Evolutionary conservation across 75 land plant genomes (phyloP).

Genomic region (Cryptomeria japonica): DNA sequence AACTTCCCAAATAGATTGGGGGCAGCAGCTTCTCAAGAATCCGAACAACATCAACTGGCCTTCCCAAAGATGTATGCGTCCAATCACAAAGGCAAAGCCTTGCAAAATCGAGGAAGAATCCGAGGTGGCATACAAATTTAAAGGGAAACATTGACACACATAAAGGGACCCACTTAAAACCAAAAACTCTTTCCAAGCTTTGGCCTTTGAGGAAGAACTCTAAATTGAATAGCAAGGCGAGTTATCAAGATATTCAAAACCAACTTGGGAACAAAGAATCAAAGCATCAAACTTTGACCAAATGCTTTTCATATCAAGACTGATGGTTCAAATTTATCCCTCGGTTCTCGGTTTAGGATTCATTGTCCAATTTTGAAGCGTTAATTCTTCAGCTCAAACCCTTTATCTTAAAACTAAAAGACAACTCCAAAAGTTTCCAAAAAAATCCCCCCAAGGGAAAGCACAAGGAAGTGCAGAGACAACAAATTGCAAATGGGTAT

Average conservation of each 20-base stretch:
- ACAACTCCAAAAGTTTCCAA: no score
- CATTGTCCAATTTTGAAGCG: neutral
- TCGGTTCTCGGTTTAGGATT: neutral
- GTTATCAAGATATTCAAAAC: neutral
- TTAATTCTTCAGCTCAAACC: no score
- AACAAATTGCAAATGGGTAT: no score
- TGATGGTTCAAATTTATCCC: neutral
- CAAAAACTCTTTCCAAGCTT: neutral
- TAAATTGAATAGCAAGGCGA: neutral
- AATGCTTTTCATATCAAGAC: neutral
- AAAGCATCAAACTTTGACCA: neutral
- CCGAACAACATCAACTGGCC: neutral
- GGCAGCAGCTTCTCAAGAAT: neutral
- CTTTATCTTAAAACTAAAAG: no score
- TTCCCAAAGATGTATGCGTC: neutral
- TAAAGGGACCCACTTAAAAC: neutral
- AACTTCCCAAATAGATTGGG: neutral
- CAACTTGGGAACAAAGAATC: neutral
- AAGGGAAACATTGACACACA: neutral
- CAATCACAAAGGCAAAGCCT: neutral
- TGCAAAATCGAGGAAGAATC: neutral
- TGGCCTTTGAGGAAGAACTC: neutral
- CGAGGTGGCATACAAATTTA: neutral
- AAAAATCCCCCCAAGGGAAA: no score
- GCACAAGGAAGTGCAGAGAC: no score